A percentile compares a stretch with the other conserved stretches of the same genome.
Conservation (phyloP, 768 basidiomycete genomes). For the Mycena indigotica region DNA sequence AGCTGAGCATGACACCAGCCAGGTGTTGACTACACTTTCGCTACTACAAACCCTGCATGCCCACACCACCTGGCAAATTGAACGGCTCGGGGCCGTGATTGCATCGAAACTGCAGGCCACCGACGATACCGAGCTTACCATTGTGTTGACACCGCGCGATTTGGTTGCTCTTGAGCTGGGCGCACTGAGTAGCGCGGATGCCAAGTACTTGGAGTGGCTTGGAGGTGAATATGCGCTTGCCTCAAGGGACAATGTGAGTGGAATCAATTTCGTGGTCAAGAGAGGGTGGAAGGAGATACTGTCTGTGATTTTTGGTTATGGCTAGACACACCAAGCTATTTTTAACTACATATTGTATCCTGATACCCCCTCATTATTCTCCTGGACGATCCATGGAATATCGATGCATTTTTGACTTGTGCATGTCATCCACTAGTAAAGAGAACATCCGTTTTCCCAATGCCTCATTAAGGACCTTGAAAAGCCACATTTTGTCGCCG, state of each 20-base stretch:
- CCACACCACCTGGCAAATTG: slow-evolving; percentile 55
- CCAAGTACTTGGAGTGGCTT: slow-evolving; percentile 79
- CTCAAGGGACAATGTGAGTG: slow-evolving; percentile 26
- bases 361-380: no score
- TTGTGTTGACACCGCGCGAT: slow-evolving; percentile 61
- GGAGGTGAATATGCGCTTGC: slow-evolving; percentile 58
- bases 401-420: no score
- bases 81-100: not conserved
- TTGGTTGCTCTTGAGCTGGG: slow-evolving; percentile 71
- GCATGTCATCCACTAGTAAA: no score
- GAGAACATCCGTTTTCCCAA: no score
- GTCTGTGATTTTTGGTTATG: slow-evolving; percentile 44
- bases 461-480: no score
- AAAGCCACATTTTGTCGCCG: no score
- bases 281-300: slow-evolving; percentile 55
- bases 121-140: slow-evolving; percentile 28
- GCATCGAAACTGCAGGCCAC: slow-evolving; percentile 45
- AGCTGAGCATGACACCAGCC: slow-evolving; percentile 26
- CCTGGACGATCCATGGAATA: no score
- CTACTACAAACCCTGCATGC: slow-evolving; percentile 71
- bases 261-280: slow-evolving; percentile 42
- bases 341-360: no score
- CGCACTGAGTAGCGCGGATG: slow-evolving; percentile 70
- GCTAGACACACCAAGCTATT: no score
- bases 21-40: slow-evolving; percentile 54